Evolutionary conservation across 768 basidiomycete genomes (phyloP).

Genomic region (Xerocomellus amylosporus): DNA sequence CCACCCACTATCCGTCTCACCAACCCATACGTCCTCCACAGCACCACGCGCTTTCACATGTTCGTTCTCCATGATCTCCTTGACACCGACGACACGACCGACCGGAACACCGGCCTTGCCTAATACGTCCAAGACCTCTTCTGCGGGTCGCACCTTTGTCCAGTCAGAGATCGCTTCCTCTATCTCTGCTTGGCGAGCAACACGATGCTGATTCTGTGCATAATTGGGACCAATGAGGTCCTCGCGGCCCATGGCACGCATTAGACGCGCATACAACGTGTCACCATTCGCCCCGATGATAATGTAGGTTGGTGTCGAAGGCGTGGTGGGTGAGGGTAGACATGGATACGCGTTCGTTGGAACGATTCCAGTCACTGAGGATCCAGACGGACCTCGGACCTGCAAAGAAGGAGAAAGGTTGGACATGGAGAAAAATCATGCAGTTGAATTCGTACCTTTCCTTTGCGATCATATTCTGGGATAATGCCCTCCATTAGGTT

Average conservation of each 20-base stretch:
- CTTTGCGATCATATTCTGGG: constrained; percentile 71
- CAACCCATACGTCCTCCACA: constrained; percentile 58
- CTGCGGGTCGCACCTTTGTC: constrained; percentile 49
- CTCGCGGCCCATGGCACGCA: constrained; percentile 54
- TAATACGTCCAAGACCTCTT: constrained; percentile 53
- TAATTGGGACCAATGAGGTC: constrained; percentile 59
- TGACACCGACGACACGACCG: constrained; percentile 60
- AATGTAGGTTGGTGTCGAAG: constrained; percentile 48
- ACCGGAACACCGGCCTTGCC: constrained; percentile 57
- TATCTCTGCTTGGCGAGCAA: constrained; percentile 46
- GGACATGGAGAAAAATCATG: background rate
- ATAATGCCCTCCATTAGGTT: constrained; percentile 78
- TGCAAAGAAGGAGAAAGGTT: constrained; percentile 16
- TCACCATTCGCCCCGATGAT: constrained; percentile 76
- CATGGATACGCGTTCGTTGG: constrained; percentile 76
- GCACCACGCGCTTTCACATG: constrained; percentile 54
- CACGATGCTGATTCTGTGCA: constrained; percentile 42
- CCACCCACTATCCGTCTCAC: constrained; percentile 45
- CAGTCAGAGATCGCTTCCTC: constrained; percentile 60
- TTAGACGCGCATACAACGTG: constrained; percentile 64
- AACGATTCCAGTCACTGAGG: constrained; percentile 72
- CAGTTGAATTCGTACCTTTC: constrained; percentile 43
- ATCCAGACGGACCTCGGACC: constrained; percentile 71
- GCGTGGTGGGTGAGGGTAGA: constrained; percentile 42
- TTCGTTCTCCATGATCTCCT: constrained; percentile 58